Base-by-base conservation (phyloP, 495 filamentous ascomycete species). In the Penicillium soppii region DNA sequence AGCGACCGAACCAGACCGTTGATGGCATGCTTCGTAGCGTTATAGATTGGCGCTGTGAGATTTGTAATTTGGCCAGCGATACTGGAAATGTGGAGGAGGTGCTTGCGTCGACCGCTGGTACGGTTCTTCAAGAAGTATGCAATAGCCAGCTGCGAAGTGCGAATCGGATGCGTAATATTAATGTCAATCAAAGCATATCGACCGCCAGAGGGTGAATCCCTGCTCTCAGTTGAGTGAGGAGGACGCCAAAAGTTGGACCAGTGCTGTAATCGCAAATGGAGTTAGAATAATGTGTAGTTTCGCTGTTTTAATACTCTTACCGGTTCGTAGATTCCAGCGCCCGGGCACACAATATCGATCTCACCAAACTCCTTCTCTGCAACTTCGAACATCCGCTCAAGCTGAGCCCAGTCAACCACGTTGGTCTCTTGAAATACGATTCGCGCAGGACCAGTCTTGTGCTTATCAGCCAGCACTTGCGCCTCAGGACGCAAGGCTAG, bases 201-300 rank as follows among this genome's bases (percentile, higher is more conserved):
- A 44, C 75, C 72, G 1, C 71, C 58, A 20, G 65, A 52, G 4
- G 58, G 63, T 2, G 68, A 36, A 55, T 86, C 84, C 47, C 71
- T 76, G 36, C 81, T 82, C 26, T 47, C 8, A 62, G 54, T 0
- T 70, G 37, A 0, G 66, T 62, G 36, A 7, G 85, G 85, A 5
- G 84, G 84, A 25, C 78, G 73, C 84, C 83, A 88, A 74, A 88
- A 89, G 57, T 79, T 81, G 54, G 70, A 81, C 74, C 80, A 88
- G 55, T 78, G 71, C 65, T 77, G 47, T 44, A 37, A 43, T 20
- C 4, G 26, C 5, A 33, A 22, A 21, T 10, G 17, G 20, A 25
- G 16, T 43, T 12, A 36, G 17, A 9, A 32, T 16, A 19, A 19
- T 50, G 36, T 21, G 13, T 10, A 15, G 9, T 8, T 44, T 20